These are phyloP conservation scores for Venturia aucupariae DNA, from an alignment of 2,329 filamentous ascomycete genomes.

Conservation along the genomic window DNA sequence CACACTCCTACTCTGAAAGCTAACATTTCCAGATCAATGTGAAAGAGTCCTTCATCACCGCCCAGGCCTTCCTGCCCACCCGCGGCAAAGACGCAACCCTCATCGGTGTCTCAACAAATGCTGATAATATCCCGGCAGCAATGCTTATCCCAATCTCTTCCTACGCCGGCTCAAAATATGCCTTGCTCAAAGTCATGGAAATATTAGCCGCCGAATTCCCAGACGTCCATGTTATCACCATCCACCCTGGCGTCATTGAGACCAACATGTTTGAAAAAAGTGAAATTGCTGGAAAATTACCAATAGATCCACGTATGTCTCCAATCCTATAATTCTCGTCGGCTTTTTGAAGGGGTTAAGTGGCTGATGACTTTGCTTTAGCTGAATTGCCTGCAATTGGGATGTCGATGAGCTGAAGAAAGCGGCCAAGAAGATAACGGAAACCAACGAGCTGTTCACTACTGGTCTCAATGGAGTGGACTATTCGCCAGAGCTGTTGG, in stretches of 20 bases:
- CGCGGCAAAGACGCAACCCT: not conserved
- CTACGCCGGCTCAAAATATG: slow-evolving; percentile 29
- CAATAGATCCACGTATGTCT: slow-evolving; percentile 3
- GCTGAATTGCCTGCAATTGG: slow-evolving; percentile 24
- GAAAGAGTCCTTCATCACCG: slow-evolving; percentile 3
- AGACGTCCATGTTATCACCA: slow-evolving; percentile 23
- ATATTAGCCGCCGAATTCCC: slow-evolving; percentile 27
- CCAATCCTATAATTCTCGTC: not conserved
- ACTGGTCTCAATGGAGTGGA: slow-evolving; percentile 19
- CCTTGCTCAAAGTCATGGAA: slow-evolving; percentile 24
- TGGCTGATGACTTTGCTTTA: slow-evolving; percentile 13
- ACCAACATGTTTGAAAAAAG: slow-evolving; percentile 24
- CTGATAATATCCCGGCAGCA: not conserved
- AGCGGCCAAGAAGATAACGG: slow-evolving; percentile 17
- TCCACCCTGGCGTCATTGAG: slow-evolving; percentile 29
- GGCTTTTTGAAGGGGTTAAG: not conserved
- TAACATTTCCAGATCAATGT: slow-evolving; percentile 8
- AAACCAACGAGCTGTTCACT: slow-evolving; percentile 16
- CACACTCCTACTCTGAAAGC: not conserved
- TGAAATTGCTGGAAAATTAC: not conserved
- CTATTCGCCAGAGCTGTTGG: slow-evolving; percentile 13
- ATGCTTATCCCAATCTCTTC: slow-evolving; percentile 20
- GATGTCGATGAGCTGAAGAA: slow-evolving; percentile 26
- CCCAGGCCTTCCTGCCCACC: slow-evolving; percentile 7
- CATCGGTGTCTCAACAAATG: not conserved